These are phyloP conservation scores for Nannochloris sp. DNA, from an alignment of 139 green algal species.

Conservation along the genomic window DNA sequence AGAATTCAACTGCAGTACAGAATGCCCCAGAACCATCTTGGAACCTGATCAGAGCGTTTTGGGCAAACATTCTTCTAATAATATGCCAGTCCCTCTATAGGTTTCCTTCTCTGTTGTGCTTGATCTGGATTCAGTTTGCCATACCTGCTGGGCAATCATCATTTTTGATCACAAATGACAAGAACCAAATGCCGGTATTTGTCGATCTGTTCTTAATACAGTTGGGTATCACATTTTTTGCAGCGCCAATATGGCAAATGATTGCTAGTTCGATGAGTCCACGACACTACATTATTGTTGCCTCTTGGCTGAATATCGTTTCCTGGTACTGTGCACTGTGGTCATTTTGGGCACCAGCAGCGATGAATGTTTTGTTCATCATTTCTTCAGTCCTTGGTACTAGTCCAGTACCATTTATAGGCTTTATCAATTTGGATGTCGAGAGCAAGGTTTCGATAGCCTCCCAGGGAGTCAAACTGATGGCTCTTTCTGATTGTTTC, in stretches of 20 bases:
- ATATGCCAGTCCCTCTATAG: background rate
- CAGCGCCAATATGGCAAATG: background rate
- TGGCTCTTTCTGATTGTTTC: background rate
- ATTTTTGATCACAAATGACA: background rate
- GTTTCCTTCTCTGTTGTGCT: background rate
- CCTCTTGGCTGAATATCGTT: background rate
- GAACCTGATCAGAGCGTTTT: background rate
- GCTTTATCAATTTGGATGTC: background rate
- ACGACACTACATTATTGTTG: background rate
- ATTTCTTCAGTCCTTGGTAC: background rate
- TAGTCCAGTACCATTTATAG: background rate
- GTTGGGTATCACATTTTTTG: background rate
- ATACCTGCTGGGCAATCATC: background rate
- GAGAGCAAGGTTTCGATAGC: background rate
- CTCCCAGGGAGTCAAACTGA: background rate
- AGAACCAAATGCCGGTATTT: background rate
- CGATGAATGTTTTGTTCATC: background rate
- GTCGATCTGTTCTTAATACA: background rate
- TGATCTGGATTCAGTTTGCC: background rate
- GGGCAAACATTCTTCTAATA: background rate
- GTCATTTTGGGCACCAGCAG: conserved; percentile 1
- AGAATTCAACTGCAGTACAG: background rate
- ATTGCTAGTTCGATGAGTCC: background rate
- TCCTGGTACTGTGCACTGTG: background rate
- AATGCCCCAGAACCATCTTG: background rate